phyloP scores from a whole-genome alignment of 2,329 filamentous ascomycete genomes.

The Neoarthrinium moseri region DNA sequence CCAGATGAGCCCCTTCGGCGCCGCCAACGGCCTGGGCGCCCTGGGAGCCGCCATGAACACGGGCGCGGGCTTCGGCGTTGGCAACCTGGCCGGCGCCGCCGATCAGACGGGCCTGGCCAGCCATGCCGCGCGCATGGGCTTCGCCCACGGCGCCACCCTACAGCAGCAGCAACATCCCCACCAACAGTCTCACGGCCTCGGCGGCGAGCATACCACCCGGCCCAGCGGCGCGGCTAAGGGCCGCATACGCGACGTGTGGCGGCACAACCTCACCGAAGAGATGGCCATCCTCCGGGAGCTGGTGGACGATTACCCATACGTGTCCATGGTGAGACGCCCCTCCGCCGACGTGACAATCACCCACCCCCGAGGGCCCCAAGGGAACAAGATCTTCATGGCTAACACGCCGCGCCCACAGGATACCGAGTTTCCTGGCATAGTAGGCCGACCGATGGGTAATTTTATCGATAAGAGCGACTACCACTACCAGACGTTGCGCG shows the following conservation, averaged over 20 bases:
- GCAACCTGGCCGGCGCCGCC: conserved; percentile 22
- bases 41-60: conserved; percentile 55
- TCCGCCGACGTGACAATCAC: not conserved
- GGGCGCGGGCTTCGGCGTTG: conserved; percentile 50
- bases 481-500: conserved; percentile 95
- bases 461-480: conserved; percentile 97
- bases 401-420: no score
- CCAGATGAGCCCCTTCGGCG: conserved; percentile 63
- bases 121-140: conserved; percentile 85
- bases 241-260: conserved; percentile 95
- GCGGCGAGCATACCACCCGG: conserved; percentile 31
- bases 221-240: conserved; percentile 60
- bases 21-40: conserved; percentile 53
- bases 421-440: conserved; percentile 97
- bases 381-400: no score
- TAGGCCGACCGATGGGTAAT: conserved; percentile 89
- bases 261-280: conserved; percentile 85
- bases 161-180: conserved; percentile 56
- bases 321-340: conserved; percentile 79
- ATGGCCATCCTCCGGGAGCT: conserved; percentile 81
- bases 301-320: conserved; percentile 89
- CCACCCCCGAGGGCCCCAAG: no score
- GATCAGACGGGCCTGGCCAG: conserved; percentile 74
- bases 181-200: conserved; percentile 33
- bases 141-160: conserved; percentile 68